Evolutionary conservation across 2,329 filamentous ascomycete genomes (phyloP).

Genomic region (Diaporthe eres): DNA sequence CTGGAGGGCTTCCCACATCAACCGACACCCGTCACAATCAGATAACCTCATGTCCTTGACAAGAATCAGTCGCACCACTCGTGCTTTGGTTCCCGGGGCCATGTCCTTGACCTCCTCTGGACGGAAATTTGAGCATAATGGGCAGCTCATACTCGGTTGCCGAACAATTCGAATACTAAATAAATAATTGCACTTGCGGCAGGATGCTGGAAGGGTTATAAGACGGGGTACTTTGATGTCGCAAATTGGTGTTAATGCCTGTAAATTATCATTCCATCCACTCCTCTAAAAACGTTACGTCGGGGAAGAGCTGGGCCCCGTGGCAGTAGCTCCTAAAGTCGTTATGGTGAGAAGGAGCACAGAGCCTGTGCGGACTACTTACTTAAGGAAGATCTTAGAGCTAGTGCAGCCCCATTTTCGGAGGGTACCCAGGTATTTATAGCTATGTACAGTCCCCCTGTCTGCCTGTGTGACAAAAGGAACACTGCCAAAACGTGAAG

Average conservation of each 20-base stretch:
- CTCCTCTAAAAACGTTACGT: background rate
- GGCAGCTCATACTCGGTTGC: slow-evolving; percentile 6
- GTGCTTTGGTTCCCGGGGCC: slow-evolving; percentile 15
- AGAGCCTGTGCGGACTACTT: background rate
- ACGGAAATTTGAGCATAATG: slow-evolving; percentile 20
- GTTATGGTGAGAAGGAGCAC: background rate
- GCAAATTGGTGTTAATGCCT: background rate
- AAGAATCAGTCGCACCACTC: slow-evolving; percentile 1
- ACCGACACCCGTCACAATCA: slow-evolving; percentile 11
- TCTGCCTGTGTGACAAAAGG: background rate
- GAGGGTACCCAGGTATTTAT: background rate
- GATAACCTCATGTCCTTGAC: slow-evolving; percentile 6
- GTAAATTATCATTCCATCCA: too few relatives aligned
- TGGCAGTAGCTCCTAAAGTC: background rate
- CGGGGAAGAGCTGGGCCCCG: background rate
- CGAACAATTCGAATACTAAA: background rate
- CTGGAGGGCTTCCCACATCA: slow-evolving; percentile 20
- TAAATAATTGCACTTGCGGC: background rate
- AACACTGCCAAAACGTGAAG: background rate
- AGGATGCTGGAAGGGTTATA: background rate
- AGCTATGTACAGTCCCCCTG: background rate
- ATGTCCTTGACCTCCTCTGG: slow-evolving; percentile 20
- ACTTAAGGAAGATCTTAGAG: background rate
- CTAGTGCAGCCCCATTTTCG: background rate
- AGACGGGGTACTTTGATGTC: background rate